These are phyloP conservation scores for Curvularia sp. DNA, from an alignment of 2,329 filamentous ascomycete genomes.

Conservation along the genomic window DNA sequence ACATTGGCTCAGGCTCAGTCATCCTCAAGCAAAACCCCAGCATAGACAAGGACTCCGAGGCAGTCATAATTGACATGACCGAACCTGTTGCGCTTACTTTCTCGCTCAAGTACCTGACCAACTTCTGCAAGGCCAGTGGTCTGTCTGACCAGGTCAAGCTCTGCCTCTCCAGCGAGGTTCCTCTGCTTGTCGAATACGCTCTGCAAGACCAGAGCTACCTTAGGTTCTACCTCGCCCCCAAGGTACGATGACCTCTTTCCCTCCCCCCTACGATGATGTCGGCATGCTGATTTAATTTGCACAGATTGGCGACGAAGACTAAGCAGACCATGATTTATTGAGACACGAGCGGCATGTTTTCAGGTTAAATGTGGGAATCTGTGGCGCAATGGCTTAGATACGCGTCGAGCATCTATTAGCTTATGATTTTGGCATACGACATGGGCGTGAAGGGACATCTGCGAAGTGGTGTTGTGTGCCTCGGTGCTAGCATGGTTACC, in stretches of 20 bases:
- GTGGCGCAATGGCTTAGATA: constrained; percentile 36
- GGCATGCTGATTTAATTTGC: constrained; percentile 53
- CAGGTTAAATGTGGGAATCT: constrained; percentile 34
- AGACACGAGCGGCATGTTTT: constrained; percentile 37
- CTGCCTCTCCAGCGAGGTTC: constrained; percentile 94
- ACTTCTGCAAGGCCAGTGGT: constrained; percentile 97
- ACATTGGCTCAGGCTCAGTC: constrained; percentile 95
- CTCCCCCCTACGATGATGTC: not conserved
- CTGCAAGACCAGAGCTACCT: constrained; percentile 86
- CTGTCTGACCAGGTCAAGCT: constrained; percentile 85
- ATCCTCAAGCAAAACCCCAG: constrained; percentile 88
- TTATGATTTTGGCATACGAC: constrained; percentile 23
- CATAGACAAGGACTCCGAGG: constrained; percentile 84
- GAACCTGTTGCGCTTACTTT: constrained; percentile 96
- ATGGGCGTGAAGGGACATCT: constrained; percentile 29
- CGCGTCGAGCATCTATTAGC: constrained; percentile 36
- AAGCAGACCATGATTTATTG: constrained; percentile 36
- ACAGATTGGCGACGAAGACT: constrained; percentile 75
- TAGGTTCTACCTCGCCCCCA: constrained; percentile 97
- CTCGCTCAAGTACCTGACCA: constrained; percentile 98
- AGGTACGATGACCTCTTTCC: constrained; percentile 66
- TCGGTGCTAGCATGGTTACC: constrained; percentile 24
- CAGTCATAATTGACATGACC: constrained; percentile 86
- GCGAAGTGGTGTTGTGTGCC: constrained; percentile 28
- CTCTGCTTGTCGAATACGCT: constrained; percentile 90